phyloP scores from a whole-genome alignment of 805 yeast species.

The Soucietia sequanensis region DNA sequence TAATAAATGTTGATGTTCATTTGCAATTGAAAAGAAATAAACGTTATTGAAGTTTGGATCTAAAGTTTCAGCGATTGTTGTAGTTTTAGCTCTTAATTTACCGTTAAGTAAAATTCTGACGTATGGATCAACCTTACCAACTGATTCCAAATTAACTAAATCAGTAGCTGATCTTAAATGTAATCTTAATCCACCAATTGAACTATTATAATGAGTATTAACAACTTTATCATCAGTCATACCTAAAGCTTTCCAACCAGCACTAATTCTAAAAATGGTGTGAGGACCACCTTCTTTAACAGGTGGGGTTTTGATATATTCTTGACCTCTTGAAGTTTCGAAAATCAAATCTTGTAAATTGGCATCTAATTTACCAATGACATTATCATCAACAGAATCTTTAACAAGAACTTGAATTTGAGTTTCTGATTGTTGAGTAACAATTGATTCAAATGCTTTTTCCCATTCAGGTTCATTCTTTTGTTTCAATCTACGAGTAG shows the following conservation, averaged over 20 bases:
- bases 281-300: constrained; percentile 36
- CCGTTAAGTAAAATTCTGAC: constrained; percentile 59
- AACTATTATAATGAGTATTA: constrained; percentile 47
- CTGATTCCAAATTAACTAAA: constrained; percentile 56
- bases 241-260: constrained; percentile 71
- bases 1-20: constrained; percentile 57
- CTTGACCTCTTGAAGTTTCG: constrained; percentile 48
- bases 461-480: constrained; percentile 76
- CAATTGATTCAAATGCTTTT: constrained; percentile 57
- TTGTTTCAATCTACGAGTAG: constrained; percentile 60
- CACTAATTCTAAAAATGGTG: constrained; percentile 48
- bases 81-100: constrained; percentile 53
- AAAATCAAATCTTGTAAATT: constrained; percentile 55
- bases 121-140: constrained; percentile 78
- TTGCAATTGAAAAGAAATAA: constrained; percentile 57
- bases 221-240: constrained; percentile 48
- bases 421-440: constrained; percentile 60
- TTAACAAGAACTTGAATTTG: constrained; percentile 54
- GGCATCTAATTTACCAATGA: constrained; percentile 54
- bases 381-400: constrained; percentile 55
- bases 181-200: constrained; percentile 67
- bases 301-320: constrained; percentile 50
- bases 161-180: constrained; percentile 54
- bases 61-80: constrained; percentile 49
- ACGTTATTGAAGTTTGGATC: constrained; percentile 62